Conservation (phyloP, 1,139 yeast genomes). For the Pichia sp. region DNA sequence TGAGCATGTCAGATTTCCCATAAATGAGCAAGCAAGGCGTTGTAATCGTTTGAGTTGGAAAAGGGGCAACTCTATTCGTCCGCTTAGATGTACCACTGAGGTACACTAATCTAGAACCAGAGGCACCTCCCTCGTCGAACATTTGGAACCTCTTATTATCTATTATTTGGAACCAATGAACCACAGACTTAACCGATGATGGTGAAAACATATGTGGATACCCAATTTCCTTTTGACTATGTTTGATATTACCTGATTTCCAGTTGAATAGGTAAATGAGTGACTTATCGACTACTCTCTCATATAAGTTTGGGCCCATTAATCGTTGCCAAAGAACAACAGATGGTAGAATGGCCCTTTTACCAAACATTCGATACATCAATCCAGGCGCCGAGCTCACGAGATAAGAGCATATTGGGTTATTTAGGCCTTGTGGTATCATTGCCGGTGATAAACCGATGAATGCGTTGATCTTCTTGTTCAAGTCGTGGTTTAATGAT, state of each 20-base stretch:
- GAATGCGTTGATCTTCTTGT: slow-evolving; percentile 30
- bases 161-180: slow-evolving; percentile 45
- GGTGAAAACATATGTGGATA: slow-evolving; percentile 44
- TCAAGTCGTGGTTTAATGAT: slow-evolving; percentile 34
- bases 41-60: slow-evolving; percentile 37
- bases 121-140: slow-evolving; percentile 40
- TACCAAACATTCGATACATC: slow-evolving; percentile 35
- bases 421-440: slow-evolving; percentile 36
- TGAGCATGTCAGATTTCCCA: slow-evolving; percentile 36
- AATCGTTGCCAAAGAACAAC: slow-evolving; percentile 39
- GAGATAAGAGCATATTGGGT: slow-evolving; percentile 33
- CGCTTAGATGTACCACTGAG: slow-evolving; percentile 24
- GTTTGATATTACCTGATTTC: slow-evolving; percentile 32
- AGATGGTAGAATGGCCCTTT: slow-evolving; percentile 38
- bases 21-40: slow-evolving; percentile 37
- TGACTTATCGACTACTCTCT: slow-evolving; percentile 34
- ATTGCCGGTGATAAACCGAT: slow-evolving; percentile 43
- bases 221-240: slow-evolving; percentile 34
- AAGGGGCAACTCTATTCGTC: slow-evolving; percentile 51
- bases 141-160: slow-evolving; percentile 37
- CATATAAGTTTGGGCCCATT: slow-evolving; percentile 33
- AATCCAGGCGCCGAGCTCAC: slow-evolving; percentile 33
- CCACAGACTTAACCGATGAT: slow-evolving; percentile 38
- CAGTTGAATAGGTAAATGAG: slow-evolving; percentile 36
- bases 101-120: slow-evolving; percentile 27